phyloP scores from a whole-genome alignment of 1,284 basidiomycete species.

The Coriolopsis trogii region DNA sequence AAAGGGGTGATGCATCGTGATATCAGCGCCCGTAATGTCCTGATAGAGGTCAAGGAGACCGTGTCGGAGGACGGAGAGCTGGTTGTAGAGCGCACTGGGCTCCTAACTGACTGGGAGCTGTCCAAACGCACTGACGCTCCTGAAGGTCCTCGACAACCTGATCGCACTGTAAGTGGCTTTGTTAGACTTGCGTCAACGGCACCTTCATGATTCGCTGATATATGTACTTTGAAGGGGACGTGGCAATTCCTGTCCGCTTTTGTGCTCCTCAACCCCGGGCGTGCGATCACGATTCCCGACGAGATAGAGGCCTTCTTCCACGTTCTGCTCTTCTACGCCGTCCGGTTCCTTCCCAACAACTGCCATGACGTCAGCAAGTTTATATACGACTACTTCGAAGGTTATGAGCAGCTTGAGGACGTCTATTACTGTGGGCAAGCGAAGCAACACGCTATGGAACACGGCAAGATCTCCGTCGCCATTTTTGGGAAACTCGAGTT shows the following conservation, averaged over 20 bases:
- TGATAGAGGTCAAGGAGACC: background rate
- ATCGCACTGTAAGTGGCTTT: constrained; percentile 4
- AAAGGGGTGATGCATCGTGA: constrained; percentile 12
- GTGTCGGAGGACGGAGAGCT: background rate
- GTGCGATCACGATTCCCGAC: constrained; percentile 3
- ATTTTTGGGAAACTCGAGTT: background rate
- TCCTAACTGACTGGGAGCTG: constrained; percentile 19
- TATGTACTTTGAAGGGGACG: constrained; percentile 12
- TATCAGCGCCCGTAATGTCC: constrained; percentile 17
- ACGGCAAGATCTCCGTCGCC: background rate
- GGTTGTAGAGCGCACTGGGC: background rate
- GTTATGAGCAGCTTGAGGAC: background rate
- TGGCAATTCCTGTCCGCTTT: constrained; percentile 17
- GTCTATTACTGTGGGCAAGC: background rate
- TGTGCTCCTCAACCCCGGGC: background rate
- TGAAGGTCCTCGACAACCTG: background rate
- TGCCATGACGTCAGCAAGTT: constrained; percentile 6
- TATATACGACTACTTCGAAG: constrained; percentile 15
- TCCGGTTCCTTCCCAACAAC: constrained; percentile 14
- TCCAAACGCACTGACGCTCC: constrained; percentile 1
- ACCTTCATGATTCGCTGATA: background rate
- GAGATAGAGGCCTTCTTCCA: constrained; percentile 21
- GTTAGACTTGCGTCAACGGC: background rate
- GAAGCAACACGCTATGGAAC: background rate
- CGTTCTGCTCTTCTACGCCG: constrained; percentile 8